Evolutionary conservation across 345 rosid genomes (phyloP), one percentile per base, ranked within the genome.

Genomic region (Rubroshorea leprosula): DNA sequence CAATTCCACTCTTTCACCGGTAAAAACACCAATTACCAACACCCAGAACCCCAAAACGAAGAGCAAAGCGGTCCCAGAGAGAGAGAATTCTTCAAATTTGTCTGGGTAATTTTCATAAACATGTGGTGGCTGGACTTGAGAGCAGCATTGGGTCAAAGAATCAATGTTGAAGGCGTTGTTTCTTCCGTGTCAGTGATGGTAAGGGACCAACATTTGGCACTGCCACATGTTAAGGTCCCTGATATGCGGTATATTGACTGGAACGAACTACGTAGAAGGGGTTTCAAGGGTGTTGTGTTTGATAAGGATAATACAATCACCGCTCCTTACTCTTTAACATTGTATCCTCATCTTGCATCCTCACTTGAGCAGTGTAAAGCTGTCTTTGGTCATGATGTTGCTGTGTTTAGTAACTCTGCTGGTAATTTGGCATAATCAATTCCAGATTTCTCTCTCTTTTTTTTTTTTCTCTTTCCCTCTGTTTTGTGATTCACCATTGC

Each of bases 291-390:
- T 2, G 97, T 94, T 9, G 99, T 94, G 20, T 94, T 94, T 51
- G 99, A 94, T 58, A 94, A 94, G 72, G 99, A 94, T 54, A 94
- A 94, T 58, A 94, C 97, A 1, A 83, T 94, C 21, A 90, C 97
- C 1, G 95, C 82, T 58, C 97, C 97, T 62, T 90, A 94, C 68
- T 70, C 90, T 60, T 69, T 94, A 74, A 71, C 83, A 23, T 72
- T 87, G 26, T 89, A 95, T 92, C 78, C 69, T 15, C 82, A 91
- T 11, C 82, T 85, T 26, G 62, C 62, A 7, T 62, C 86, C 17
- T 87, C 99, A 1, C 73, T 87, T 18, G 84, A 85, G 21, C 74
- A 39, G 63, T 94, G 99, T 65, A 90, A 87, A 72, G 79, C 85
- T 7, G 87, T 79, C 17, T 93, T 93, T 44, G 99, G 96, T 11